A percentile compares a stretch with the other conserved stretches of the same genome.
phyloP scores from a whole-genome alignment of 495 filamentous ascomycete species.

The Hypoxylon cercidicola region DNA sequence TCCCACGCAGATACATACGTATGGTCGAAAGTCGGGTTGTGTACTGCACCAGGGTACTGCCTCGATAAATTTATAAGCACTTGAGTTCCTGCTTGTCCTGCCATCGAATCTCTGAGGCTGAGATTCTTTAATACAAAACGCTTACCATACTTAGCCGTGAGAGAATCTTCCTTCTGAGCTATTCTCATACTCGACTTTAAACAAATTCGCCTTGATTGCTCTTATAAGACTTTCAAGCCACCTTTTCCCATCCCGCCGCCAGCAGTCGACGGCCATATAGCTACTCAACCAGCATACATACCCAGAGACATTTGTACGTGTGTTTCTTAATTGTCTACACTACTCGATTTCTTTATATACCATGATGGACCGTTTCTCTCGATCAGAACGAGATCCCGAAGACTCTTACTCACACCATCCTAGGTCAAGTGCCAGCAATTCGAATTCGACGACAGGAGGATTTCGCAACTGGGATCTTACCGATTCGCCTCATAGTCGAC shows the following conservation, averaged over 20 bases:
- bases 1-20: conserved; percentile 31
- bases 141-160: conserved; percentile 41
- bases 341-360: conserved; percentile 14
- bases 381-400: conserved; percentile 45
- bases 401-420: conserved; percentile 58
- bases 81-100: conserved; percentile 45
- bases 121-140: conserved; percentile 46
- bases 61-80: conserved; percentile 48
- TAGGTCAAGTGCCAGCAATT: conserved; percentile 54
- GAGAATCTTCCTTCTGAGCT: conserved; percentile 28
- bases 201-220: conserved; percentile 29
- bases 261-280: conserved; percentile 15
- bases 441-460: conserved; percentile 50
- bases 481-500: conserved; percentile 45
- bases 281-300: conserved; percentile 16
- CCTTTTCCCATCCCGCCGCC: conserved; percentile 18
- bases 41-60: conserved; percentile 45
- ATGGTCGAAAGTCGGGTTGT: conserved; percentile 36
- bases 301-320: conserved; percentile 35
- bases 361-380: conserved; percentile 48
- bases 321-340: conserved; percentile 18
- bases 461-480: conserved; percentile 49
- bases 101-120: conserved; percentile 45
- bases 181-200: conserved; percentile 23
- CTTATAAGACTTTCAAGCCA: conserved; percentile 37